phyloP scores from a whole-genome alignment of 495 filamentous ascomycete species.

The Thozetella sp. region DNA sequence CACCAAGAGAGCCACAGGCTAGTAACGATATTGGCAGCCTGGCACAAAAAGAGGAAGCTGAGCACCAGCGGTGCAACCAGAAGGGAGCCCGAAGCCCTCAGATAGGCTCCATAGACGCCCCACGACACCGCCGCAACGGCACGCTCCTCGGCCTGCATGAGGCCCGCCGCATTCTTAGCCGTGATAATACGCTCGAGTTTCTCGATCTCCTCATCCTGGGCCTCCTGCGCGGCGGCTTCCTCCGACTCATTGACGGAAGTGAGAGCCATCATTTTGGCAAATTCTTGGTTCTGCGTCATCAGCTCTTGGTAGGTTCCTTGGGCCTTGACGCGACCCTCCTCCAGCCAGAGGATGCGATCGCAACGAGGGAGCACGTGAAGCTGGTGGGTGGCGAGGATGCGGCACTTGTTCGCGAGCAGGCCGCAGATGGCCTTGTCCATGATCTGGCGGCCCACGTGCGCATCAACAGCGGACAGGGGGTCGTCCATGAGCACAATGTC shows the following conservation, averaged over 20 bases:
- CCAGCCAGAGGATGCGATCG: conserved; percentile 89
- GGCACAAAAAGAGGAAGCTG: conserved; percentile 65
- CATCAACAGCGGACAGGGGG: conserved; percentile 80
- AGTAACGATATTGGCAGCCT: conserved; percentile 85
- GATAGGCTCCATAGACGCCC: conserved; percentile 80
- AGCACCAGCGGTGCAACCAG: conserved; percentile 70
- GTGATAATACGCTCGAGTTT: too few species aligned
- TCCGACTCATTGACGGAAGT: conserved; percentile 74
- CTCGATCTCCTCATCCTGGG: conserved; percentile 40
- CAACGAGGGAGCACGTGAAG: conserved; percentile 89
- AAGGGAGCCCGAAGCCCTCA: conserved; percentile 77
- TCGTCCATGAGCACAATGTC: conserved; percentile 86
- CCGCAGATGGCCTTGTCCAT: conserved; percentile 95
- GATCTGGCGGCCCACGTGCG: conserved; percentile 89
- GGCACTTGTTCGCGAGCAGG: conserved; percentile 82
- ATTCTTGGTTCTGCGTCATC: conserved; percentile 73
- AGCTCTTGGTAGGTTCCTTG: conserved; percentile 88
- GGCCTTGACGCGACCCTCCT: conserved; percentile 78
- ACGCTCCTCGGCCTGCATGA: conserved; percentile 93
- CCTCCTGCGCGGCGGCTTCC: conserved; percentile 37
- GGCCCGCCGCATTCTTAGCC: conserved; percentile 58
- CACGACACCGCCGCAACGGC: conserved; percentile 78
- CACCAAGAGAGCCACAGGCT: conserved; percentile 93
- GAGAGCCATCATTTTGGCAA: conserved; percentile 79
- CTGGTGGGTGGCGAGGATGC: conserved; percentile 93